Base-by-base conservation (phyloP, 2,329 filamentous ascomycete genomes). In the Pseudocercospora fijiensis region DNA sequence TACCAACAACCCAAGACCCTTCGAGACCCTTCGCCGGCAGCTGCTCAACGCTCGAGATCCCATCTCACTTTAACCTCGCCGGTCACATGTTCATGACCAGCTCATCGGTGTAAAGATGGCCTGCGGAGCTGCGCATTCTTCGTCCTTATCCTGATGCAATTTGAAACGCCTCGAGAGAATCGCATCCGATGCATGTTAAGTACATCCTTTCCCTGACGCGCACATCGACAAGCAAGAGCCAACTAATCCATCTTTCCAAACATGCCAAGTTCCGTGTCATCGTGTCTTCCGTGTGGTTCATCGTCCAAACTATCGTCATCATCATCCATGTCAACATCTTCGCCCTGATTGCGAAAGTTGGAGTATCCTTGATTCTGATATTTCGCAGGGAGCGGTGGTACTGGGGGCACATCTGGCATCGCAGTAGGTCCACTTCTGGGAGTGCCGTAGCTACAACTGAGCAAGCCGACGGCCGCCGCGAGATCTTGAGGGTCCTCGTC, bases 251-350 rank as follows among this genome's bases (percentile, higher is more conserved):
- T 98, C 70, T 87, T 87, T 62, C 93, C 93, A 81, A 99, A 99
- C 72, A 98, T 90, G 74, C 93, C 93, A 69, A 97, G 93, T 70
- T 98, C 94, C 67, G 96, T 92, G 71, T 96, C 93, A 71, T 96
- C 71, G 47, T 76, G 88, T 89, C 66, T 89, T 85, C 57, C 85
- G 66, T 68, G 74, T 55, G 74, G 73, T 58, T 79, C 72, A 59
- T 75, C 71, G 49, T 75, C 74, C 20, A 70, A 72, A 68, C 84
- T 81, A 76, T 84, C 88, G 63, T 85, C 76, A 41, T 73, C 74
- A 27, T 76, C 75, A 61, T 82, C 80, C 80, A 83, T 83, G 63
- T 82, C 78, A 28, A 82, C 77, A 65, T 83, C 53, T 33, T 56
- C 81, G 60, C 77, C 69, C 53, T 72, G 69, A 20, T 61, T 52